Conservation (phyloP, 345 rosid species). For the Dimocarpus longan region DNA sequence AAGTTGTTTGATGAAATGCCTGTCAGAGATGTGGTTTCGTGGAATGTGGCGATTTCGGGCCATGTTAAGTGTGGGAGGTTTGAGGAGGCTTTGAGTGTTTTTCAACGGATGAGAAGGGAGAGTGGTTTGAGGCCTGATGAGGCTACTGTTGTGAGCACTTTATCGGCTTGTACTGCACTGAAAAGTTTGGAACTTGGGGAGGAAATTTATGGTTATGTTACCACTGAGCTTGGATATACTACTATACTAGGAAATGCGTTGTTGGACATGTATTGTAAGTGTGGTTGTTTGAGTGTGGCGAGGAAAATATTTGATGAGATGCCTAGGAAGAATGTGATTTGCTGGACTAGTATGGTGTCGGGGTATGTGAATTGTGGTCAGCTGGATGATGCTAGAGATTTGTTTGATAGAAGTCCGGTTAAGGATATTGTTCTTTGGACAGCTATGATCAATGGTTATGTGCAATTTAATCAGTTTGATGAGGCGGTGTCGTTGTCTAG, state of each 20-base stretch:
- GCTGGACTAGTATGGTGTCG: constrained; percentile 2
- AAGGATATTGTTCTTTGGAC: constrained; percentile 5
- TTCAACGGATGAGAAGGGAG: background rate
- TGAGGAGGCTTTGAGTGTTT: background rate
- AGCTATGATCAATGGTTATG: constrained; percentile 5
- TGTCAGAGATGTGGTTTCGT: constrained; percentile 5
- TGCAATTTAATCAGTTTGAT: background rate
- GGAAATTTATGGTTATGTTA: background rate
- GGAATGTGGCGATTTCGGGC: background rate
- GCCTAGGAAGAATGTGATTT: background rate
- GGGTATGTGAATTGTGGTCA: background rate
- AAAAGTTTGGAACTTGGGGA: constrained; percentile 1
- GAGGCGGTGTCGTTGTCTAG: background rate
- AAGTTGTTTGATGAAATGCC: background rate
- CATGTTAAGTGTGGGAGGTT: background rate
- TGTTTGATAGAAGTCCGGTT: background rate
- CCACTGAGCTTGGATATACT: background rate
- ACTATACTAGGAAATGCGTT: background rate
- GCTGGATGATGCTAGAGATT: constrained; percentile 1
- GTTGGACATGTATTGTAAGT: background rate
- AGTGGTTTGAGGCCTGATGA: background rate
- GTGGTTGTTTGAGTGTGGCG: background rate
- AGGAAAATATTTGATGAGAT: constrained; percentile 4
- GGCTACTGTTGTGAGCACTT: background rate
- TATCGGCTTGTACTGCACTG: background rate